Conservation (phyloP, 2,329 filamentous ascomycete genomes). For the Neofusicoccum umdonicola region DNA sequence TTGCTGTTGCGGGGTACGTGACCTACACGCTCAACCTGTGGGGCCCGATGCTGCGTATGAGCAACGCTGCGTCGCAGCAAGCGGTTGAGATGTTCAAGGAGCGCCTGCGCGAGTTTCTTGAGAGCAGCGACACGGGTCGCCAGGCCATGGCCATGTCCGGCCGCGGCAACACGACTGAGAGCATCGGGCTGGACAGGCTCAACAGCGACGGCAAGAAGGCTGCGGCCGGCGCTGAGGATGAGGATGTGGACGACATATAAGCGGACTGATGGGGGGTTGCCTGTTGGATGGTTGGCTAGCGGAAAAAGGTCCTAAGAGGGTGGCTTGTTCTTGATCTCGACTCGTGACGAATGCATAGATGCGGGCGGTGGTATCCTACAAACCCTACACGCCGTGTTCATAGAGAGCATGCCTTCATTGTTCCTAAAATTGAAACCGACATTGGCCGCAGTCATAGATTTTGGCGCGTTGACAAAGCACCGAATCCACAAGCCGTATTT, state of each 20-base stretch:
- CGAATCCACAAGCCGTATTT: no score
- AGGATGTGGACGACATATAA: conserved; percentile 14
- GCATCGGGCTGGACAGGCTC: conserved; percentile 10
- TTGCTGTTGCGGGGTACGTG: conserved; percentile 75
- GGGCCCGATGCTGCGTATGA: conserved; percentile 94
- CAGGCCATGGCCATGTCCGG: conserved; percentile 72
- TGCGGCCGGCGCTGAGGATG: neutral
- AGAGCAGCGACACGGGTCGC: conserved; percentile 78
- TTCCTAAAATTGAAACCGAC: neutral
- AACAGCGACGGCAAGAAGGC: conserved; percentile 13
- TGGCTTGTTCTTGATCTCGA: neutral
- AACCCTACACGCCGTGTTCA: neutral
- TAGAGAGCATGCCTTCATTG: conserved; percentile 1
- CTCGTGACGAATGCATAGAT: conserved; percentile 38
- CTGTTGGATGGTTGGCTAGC: conserved; percentile 1
- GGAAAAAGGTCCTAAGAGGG: conserved; percentile 35
- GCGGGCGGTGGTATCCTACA: conserved; percentile 24
- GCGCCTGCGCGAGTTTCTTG: conserved; percentile 83
- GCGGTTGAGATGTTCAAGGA: conserved; percentile 90
- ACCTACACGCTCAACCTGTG: conserved; percentile 93
- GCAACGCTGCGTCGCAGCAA: conserved; percentile 81
- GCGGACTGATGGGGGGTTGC: neutral
- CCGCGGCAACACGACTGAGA: neutral
- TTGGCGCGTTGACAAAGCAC: no score
- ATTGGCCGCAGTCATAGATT: neutral